A percentile compares a stretch with the other conserved stretches of the same genome.
Conservation (phyloP, 169 alveolate genomes). For the Plasmodium berghei region DNA sequence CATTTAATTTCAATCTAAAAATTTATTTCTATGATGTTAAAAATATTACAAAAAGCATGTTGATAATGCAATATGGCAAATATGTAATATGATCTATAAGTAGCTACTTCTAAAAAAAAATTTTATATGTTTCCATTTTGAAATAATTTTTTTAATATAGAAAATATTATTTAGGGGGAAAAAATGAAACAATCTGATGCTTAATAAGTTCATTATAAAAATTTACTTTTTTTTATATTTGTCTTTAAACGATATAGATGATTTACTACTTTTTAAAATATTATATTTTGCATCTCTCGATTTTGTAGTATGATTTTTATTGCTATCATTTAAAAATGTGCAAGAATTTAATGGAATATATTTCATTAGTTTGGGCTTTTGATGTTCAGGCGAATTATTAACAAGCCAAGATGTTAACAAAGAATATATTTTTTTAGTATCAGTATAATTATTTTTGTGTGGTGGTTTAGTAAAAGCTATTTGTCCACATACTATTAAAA, state of each 20-base stretch:
- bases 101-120: too few relatives aligned
- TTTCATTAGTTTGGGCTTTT: slow-evolving; percentile 20
- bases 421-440: slow-evolving; percentile 41
- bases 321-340: background rate
- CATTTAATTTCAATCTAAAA: too few relatives aligned
- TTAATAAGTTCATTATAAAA: too few relatives aligned
- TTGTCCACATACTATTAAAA: slow-evolving; percentile 57
- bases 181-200: too few relatives aligned
- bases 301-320: slow-evolving; percentile 4
- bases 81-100: too few relatives aligned
- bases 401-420: slow-evolving; percentile 30
- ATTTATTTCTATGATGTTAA: too few relatives aligned
- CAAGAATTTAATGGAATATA: background rate
- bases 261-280: slow-evolving; percentile 21
- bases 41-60: too few relatives aligned
- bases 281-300: slow-evolving; percentile 9
- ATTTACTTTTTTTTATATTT: too few relatives aligned
- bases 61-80: too few relatives aligned
- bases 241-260: background rate
- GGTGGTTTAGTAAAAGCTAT: slow-evolving; percentile 74
- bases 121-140: too few relatives aligned
- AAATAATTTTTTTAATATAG: too few relatives aligned
- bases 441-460: slow-evolving; percentile 51
- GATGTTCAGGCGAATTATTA: slow-evolving; percentile 54
- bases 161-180: too few relatives aligned